Conservation (phyloP, 306 rosid genomes). For the Erythrophleum fordii region DNA sequence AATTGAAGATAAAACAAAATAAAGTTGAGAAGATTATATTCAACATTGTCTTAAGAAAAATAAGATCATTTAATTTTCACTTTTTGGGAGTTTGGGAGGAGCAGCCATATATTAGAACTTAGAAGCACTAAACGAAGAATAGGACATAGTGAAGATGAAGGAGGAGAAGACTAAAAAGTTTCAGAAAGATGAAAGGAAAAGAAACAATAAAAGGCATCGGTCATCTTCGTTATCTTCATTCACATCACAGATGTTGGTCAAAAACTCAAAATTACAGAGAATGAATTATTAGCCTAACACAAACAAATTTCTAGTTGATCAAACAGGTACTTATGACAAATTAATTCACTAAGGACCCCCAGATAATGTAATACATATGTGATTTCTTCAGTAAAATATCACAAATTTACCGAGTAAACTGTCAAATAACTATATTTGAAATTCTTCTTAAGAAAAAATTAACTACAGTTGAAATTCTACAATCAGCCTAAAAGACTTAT, state of each 20-base stretch:
- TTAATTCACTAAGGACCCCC: not conserved
- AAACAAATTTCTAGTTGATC: not conserved
- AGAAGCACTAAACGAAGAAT: not conserved
- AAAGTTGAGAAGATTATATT: not conserved
- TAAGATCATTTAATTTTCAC: not conserved
- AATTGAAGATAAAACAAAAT: not conserved
- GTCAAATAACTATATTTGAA: not conserved
- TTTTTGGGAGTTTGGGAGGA: not conserved
- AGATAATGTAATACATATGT: not conserved
- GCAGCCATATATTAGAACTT: not conserved
- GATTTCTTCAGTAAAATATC: not conserved
- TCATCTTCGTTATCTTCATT: not conserved
- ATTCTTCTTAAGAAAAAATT: not conserved
- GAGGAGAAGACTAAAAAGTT: not conserved
- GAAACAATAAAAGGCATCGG: not conserved
- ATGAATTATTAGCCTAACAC: not conserved
- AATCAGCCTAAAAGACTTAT: not conserved
- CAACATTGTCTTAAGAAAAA: not conserved
- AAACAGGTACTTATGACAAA: not conserved
- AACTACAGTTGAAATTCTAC: not conserved
- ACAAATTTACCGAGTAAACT: not conserved
- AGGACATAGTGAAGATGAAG: not conserved
- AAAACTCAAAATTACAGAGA: conserved; percentile 3
- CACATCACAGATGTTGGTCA: not conserved
- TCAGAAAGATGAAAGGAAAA: not conserved